Conservation (phyloP, 805 yeast species). For the Metschnikowia colocasiae region DNA sequence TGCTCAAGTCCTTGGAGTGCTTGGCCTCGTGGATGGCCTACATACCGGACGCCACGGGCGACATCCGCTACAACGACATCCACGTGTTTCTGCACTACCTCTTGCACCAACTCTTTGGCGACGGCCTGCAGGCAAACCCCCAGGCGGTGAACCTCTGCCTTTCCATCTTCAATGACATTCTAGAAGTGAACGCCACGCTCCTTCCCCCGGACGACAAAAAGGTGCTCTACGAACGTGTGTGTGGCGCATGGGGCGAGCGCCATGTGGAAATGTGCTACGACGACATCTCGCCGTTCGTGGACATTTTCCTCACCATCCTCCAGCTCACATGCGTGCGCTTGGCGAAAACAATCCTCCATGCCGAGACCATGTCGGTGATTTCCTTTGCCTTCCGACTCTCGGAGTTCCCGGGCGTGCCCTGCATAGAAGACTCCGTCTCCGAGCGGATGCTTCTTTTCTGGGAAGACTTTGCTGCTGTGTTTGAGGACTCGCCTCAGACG, state of each 20-base stretch:
- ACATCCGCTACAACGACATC: slow-evolving; percentile 25
- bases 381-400: slow-evolving; percentile 52
- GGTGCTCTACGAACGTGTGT: slow-evolving; percentile 32
- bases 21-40: slow-evolving; percentile 37
- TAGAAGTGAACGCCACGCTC: slow-evolving; percentile 45
- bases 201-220: slow-evolving; percentile 29
- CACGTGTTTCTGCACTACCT: slow-evolving; percentile 13
- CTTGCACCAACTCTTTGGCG: not conserved
- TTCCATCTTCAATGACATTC: slow-evolving; percentile 37
- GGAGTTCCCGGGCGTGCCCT: slow-evolving; percentile 53
- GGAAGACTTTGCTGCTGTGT: slow-evolving; percentile 61
- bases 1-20: slow-evolving; percentile 21
- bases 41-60: slow-evolving; percentile 32
- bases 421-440: slow-evolving; percentile 53
- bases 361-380: slow-evolving; percentile 38
- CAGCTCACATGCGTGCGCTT: slow-evolving; percentile 46
- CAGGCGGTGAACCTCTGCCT: slow-evolving; percentile 5
- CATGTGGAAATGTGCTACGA: slow-evolving; percentile 35
- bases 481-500: slow-evolving; percentile 20
- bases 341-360: slow-evolving; percentile 36
- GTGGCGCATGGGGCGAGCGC: slow-evolving; percentile 43
- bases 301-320: slow-evolving; percentile 43
- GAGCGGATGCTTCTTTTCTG: slow-evolving; percentile 60
- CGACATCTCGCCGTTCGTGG: slow-evolving; percentile 28
- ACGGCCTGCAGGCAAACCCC: slow-evolving; percentile 9